Evolutionary conservation across 1,284 basidiomycete genomes (phyloP), one percentile per base, ranked within the genome.

Genomic region (Ustilago tritici): DNA sequence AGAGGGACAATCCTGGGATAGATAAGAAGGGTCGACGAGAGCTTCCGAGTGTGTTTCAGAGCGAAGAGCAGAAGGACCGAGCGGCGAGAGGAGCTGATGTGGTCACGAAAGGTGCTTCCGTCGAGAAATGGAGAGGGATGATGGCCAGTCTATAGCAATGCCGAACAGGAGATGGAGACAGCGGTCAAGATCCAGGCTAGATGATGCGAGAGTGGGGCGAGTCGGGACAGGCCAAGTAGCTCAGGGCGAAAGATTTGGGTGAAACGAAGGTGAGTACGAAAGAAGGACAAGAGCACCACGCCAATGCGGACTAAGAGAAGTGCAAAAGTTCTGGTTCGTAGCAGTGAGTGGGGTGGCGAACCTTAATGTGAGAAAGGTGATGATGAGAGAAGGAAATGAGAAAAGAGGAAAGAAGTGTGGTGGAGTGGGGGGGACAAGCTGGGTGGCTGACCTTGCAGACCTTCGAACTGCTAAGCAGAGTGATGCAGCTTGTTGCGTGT

Each of bases 261-360:
- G 50, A 63, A 60, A 69, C 36, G 65, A 67, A 61, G 59, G 62
- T 61, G 19, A 46, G 40, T 14, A 46, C n/a, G 66, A 61, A 38
- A 32, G 43, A 34, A 31, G 15, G 15, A 23, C 15, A 28, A 57
- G 6, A 12, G 36, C 38, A 55, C 65, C 65, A 59, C 58, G 61
- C 55, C 61, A 55, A 72, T 61, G 61, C 58, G 71, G 65, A 74
- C 47, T 3, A 43, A 36, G 32, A 28, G 49, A 10, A 34, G 32
- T 52, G 38, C 12, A 12, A 19, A 47, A 35, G 62, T 50, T 43
- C 28, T n/a, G 38, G 32, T 19, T 35, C 28, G 32, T 34, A 32
- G 19, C 46, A 19, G 43, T 23, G 43, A 5, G 6, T 11, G 31
- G 38, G 43, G 59, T 32, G 38, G 60, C 50, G 35, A 62, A 56